Percentiles rank a stretch among this genome's conserved stretches.
Evolutionary conservation across 2,329 filamentous ascomycete species (phyloP).

Genomic region (Colletotrichum godetiae): DNA sequence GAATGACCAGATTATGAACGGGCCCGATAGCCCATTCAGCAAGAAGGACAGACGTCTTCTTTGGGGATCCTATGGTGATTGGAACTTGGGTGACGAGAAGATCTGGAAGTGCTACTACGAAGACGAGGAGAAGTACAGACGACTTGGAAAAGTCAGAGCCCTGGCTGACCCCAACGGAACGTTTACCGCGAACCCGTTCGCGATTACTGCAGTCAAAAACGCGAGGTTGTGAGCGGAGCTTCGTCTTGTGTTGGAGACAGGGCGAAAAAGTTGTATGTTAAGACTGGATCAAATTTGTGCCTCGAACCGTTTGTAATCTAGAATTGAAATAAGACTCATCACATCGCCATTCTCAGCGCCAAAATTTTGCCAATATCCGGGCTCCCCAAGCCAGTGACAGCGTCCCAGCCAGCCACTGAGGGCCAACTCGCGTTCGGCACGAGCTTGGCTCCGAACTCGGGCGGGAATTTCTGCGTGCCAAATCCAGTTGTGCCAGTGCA

Average conservation of each 20-base stretch:
- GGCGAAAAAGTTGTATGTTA: background rate
- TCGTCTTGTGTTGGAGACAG: background rate
- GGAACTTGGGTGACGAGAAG: constrained; percentile 43
- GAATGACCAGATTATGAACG: constrained; percentile 47
- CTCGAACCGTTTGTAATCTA: background rate
- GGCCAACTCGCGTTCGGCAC: constrained; percentile 44
- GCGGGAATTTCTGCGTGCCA: constrained; percentile 20
- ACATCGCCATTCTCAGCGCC: constrained; percentile 21
- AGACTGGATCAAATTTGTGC: background rate
- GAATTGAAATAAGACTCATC: background rate
- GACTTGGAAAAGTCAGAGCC: constrained; percentile 42
- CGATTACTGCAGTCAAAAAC: background rate
- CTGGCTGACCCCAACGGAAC: constrained; percentile 48
- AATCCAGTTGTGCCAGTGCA: constrained; percentile 43
- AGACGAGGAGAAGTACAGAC: constrained; percentile 47
- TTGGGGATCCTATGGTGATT: constrained; percentile 53
- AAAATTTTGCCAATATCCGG: constrained; percentile 53
- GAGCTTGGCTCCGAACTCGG: constrained; percentile 40
- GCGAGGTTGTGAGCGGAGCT: background rate
- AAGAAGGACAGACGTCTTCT: constrained; percentile 51
- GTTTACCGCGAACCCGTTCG: constrained; percentile 51
- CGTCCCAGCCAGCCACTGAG: constrained; percentile 49
- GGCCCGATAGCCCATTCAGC: constrained; percentile 46
- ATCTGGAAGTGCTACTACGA: constrained; percentile 51
- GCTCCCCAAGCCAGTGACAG: constrained; percentile 55